A percentile compares a stretch with the other conserved stretches of the same genome.
Evolutionary conservation across 768 basidiomycete species (phyloP).

Genomic region (Grammothele lineata): DNA sequence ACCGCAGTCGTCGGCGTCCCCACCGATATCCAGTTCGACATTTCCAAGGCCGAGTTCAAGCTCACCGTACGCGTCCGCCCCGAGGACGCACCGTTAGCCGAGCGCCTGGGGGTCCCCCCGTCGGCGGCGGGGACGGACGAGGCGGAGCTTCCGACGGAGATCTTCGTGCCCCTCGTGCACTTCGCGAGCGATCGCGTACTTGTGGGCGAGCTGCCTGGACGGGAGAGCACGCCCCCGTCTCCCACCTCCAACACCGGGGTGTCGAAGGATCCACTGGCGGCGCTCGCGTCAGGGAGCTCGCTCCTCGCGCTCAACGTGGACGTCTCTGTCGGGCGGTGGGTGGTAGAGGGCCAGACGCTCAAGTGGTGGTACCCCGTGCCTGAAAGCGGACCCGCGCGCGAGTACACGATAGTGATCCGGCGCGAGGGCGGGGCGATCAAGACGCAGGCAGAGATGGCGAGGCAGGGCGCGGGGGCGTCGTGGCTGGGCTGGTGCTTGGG

Average conservation of each 20-base stretch:
- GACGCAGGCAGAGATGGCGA: conserved; percentile 7
- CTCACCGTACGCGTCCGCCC: conserved; percentile 58
- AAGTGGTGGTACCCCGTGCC: conserved; percentile 37
- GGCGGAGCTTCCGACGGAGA: conserved; percentile 68
- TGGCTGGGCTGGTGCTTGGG: conserved; percentile 4
- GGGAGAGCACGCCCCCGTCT: background rate
- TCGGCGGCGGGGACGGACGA: conserved; percentile 18
- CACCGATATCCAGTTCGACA: conserved; percentile 68
- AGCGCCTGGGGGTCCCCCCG: conserved; percentile 16
- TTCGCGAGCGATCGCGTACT: conserved; percentile 51
- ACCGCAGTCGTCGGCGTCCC: conserved; percentile 67
- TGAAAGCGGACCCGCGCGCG: conserved; percentile 21
- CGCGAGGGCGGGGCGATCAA: conserved; percentile 30
- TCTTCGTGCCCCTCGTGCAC: conserved; percentile 88
- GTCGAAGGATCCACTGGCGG: background rate
- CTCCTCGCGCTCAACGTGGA: conserved; percentile 39
- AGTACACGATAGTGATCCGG: conserved; percentile 28
- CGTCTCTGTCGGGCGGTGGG: conserved; percentile 44
- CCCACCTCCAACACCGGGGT: background rate
- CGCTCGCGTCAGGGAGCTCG: background rate
- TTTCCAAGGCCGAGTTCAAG: conserved; percentile 65
- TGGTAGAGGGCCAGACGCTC: conserved; percentile 45
- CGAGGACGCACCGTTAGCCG: conserved; percentile 43
- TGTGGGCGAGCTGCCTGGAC: background rate
- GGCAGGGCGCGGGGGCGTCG: conserved; percentile 1